A percentile compares a stretch with the other conserved stretches of the same genome.
Conservation (phyloP, 2,329 filamentous ascomycete genomes). For the Leptographium wingfieldii region DNA sequence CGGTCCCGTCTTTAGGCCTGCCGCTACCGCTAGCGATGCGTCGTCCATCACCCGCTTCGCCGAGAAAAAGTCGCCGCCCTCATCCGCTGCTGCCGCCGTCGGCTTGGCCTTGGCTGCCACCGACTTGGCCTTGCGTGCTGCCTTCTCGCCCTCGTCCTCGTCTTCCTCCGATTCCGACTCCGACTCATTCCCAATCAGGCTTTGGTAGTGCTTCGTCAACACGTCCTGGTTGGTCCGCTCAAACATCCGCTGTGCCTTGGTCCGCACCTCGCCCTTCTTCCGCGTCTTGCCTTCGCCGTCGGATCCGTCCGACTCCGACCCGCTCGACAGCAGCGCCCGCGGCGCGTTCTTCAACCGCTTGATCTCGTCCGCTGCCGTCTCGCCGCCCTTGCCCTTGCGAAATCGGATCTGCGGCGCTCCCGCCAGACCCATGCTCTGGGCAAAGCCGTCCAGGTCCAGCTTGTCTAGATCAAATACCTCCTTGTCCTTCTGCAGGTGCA, state of each 20-base stretch:
- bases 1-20: constrained; percentile 23
- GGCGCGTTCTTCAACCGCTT: constrained; percentile 82
- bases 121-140: no score
- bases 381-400: constrained; percentile 49
- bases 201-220: constrained; percentile 83
- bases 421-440: constrained; percentile 73
- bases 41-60: constrained; percentile 79
- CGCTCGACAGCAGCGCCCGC: constrained; percentile 51
- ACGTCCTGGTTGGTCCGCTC: constrained; percentile 94
- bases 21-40: constrained; percentile 45
- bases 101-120: no score
- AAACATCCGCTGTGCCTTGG: constrained; percentile 97
- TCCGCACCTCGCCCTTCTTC: constrained; percentile 64
- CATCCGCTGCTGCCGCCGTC: not conserved
- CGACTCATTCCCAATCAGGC: constrained; percentile 53
- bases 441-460: constrained; percentile 75
- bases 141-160: not conserved
- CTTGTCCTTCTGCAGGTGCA: constrained; percentile 84
- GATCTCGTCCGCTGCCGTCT: constrained; percentile 45
- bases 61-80: constrained; percentile 60
- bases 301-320: constrained; percentile 38
- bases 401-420: constrained; percentile 91
- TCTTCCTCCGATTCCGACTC: constrained; percentile 48
- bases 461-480: constrained; percentile 77
- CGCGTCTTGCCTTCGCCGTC: constrained; percentile 28